A percentile compares a stretch with the other conserved stretches of the same genome.
These are phyloP conservation scores for Tetracladium setigerum DNA, from an alignment of 495 filamentous ascomycete genomes.

Conservation along the genomic window DNA sequence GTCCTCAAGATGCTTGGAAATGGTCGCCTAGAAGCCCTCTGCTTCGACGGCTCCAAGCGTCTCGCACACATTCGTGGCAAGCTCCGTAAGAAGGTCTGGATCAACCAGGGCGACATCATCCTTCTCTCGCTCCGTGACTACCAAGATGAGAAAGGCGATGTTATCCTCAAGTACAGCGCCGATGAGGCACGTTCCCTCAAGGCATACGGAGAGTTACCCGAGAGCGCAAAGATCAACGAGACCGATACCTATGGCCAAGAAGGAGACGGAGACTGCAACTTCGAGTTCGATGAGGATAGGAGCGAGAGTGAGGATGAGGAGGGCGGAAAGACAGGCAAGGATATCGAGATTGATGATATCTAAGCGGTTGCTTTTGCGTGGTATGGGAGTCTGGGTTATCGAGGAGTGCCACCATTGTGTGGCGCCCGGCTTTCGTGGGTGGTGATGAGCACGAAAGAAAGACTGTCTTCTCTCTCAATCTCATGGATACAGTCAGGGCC, in stretches of 20 bases:
- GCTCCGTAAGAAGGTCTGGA: conserved; percentile 96
- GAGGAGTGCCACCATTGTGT: neutral
- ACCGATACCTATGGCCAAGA: conserved; percentile 80
- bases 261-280: conserved; percentile 71
- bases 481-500: conserved; percentile 19
- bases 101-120: conserved; percentile 99
- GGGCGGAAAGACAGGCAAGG: conserved; percentile 49
- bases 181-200: conserved; percentile 93
- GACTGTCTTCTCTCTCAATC: conserved; percentile 59
- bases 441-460: conserved; percentile 24
- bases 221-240: conserved; percentile 99
- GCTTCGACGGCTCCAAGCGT: conserved; percentile 90
- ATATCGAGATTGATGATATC: conserved; percentile 71
- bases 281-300: conserved; percentile 85
- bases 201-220: conserved; percentile 93
- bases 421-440: neutral
- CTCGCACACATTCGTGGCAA: conserved; percentile 88
- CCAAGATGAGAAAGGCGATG: conserved; percentile 98
- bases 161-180: conserved; percentile 97
- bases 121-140: conserved; percentile 94
- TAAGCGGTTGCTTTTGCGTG: conserved; percentile 25
- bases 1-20: conserved; percentile 98
- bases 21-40: conserved; percentile 90
- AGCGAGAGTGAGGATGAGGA: conserved; percentile 58
- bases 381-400: neutral